These are phyloP conservation scores for Mortierella sp. DNA, from an alignment of 371 early-diverging fungal genomes.

Conservation along the genomic window DNA sequence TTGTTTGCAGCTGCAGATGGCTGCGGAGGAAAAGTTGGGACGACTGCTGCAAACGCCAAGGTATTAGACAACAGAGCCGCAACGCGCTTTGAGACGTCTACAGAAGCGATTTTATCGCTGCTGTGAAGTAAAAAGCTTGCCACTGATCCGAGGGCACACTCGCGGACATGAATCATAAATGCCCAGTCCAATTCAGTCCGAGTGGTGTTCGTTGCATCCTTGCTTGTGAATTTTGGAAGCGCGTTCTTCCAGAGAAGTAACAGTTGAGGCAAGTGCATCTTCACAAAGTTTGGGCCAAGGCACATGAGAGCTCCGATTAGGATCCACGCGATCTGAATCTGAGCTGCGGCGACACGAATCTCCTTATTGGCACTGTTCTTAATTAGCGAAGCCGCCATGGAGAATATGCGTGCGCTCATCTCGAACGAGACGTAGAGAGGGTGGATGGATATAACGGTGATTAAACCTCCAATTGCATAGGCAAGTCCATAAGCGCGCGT, in stretches of 20 bases:
- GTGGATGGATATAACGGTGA: conserved; percentile 77
- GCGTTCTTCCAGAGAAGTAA: conserved; percentile 80
- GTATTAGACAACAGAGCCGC: conserved; percentile 85
- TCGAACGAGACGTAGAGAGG: conserved; percentile 84
- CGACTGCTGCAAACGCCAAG: conserved; percentile 72
- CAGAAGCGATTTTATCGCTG: conserved; percentile 70
- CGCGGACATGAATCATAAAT: conserved; percentile 73
- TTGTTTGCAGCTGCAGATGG: conserved; percentile 57
- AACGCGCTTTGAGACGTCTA: conserved; percentile 87
- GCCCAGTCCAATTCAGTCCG: conserved; percentile 79
- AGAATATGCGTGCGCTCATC: conserved; percentile 80
- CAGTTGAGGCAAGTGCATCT: conserved; percentile 84
- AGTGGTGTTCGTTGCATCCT: conserved; percentile 64
- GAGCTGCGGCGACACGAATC: conserved; percentile 68
- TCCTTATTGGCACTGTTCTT: conserved; percentile 74
- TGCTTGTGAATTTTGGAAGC: conserved; percentile 72
- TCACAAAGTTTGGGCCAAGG: conserved; percentile 85
- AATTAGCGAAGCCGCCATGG: conserved; percentile 80
- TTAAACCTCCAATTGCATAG: conserved; percentile 76
- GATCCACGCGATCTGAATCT: conserved; percentile 85
- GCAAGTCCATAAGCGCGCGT: conserved; percentile 75
- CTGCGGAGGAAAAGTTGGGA: conserved; percentile 63
- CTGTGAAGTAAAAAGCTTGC: conserved; percentile 82
- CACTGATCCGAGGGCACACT: conserved; percentile 79
- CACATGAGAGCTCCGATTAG: conserved; percentile 84